phyloP scores from a whole-genome alignment of 768 basidiomycete species.

The Amanita muscaria region DNA sequence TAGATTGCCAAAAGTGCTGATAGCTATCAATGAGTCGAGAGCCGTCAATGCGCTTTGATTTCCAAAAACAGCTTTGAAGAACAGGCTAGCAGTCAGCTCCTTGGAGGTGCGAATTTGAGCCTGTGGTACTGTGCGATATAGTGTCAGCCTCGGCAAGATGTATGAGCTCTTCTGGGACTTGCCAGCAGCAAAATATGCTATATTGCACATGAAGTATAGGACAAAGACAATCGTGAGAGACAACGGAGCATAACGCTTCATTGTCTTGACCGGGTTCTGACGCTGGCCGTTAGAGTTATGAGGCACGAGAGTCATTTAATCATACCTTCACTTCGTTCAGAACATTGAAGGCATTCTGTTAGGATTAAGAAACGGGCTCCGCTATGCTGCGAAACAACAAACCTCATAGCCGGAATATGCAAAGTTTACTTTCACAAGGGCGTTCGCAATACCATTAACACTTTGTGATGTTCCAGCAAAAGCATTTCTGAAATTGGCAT shows the following conservation, averaged over 20 bases:
- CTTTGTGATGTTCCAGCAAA: conserved; percentile 47
- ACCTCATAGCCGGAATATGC: conserved; percentile 31
- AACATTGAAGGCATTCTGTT: conserved; percentile 36
- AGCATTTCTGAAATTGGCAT: conserved; percentile 46
- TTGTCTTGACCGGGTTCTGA: conserved; percentile 35
- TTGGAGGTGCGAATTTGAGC: conserved; percentile 34
- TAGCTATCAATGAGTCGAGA: conserved; percentile 28
- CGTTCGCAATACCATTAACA: conserved; percentile 35
- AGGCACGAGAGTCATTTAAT: background rate
- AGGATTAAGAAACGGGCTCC: background rate
- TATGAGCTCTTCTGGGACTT: conserved; percentile 3
- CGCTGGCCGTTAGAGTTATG: background rate
- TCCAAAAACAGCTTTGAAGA: conserved; percentile 44
- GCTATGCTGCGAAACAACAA: background rate
- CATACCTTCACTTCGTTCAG: conserved; percentile 32
- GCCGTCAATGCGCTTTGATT: conserved; percentile 25
- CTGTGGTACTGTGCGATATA: conserved; percentile 27
- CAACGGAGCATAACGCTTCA: conserved; percentile 36
- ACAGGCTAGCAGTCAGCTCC: conserved; percentile 38
- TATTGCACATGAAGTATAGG: conserved; percentile 40
- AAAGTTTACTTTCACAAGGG: conserved; percentile 29
- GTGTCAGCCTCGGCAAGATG: background rate
- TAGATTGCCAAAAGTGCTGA: conserved; percentile 34
- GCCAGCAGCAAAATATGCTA: conserved; percentile 31
- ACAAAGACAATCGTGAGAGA: conserved; percentile 37